A percentile compares a stretch with the other conserved stretches of the same genome.
Conservation (phyloP, 202 grass and related monocot species). For the Panicum hallii region DNA sequence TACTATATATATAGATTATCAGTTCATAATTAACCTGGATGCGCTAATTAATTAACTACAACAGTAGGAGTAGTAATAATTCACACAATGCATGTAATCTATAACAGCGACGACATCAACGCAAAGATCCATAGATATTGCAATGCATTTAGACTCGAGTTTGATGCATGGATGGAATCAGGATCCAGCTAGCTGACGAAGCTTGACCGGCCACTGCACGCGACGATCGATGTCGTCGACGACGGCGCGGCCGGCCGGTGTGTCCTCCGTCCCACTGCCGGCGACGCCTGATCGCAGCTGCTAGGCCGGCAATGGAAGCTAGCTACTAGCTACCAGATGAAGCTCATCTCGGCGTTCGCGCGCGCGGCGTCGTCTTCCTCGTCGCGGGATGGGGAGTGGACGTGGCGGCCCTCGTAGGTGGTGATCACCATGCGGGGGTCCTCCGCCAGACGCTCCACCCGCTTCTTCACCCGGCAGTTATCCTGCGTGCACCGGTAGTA, state of each 20-base stretch:
- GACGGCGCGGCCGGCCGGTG: neutral
- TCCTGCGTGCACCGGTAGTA: conserved; percentile 94
- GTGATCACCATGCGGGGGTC: conserved; percentile 97
- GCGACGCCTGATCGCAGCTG: neutral
- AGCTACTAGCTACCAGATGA: conserved; percentile 66
- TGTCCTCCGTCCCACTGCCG: too few species aligned
- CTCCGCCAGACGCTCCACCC: conserved; percentile 85
- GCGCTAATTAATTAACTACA: conserved; percentile 23
- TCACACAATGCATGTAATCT: neutral
- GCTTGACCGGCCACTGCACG: neutral
- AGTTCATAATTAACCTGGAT: neutral
- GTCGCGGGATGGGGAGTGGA: conserved; percentile 80
- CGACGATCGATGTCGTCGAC: too few species aligned
- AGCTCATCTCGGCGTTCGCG: conserved; percentile 69
- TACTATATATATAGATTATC: conserved; percentile 20
- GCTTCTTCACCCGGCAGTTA: conserved; percentile 89
- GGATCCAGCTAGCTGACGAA: conserved; percentile 8
- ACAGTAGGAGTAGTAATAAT: neutral
- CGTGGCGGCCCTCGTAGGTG: conserved; percentile 87
- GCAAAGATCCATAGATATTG: neutral
- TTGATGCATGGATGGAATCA: neutral
- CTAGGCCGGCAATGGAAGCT: neutral
- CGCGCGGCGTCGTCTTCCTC: conserved; percentile 63
- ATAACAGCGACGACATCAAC: neutral
- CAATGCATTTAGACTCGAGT: neutral